These are phyloP conservation scores for Mycena epipterygia DNA, from an alignment of 768 basidiomycete species.

Conservation along the genomic window DNA sequence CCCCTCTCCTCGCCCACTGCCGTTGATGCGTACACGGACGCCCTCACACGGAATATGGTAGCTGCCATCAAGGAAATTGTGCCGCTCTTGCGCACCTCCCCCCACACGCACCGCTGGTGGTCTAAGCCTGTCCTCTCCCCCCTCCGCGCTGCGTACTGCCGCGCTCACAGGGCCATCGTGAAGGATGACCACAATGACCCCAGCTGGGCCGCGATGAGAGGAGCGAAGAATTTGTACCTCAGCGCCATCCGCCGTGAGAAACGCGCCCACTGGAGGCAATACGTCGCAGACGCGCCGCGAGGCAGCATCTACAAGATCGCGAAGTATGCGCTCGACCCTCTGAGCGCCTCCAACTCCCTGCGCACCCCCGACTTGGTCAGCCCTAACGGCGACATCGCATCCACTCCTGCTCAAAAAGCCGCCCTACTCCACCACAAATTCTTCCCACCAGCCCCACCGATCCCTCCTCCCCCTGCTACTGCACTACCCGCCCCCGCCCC, in stretches of 20 bases:
- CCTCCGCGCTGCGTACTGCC: neutral
- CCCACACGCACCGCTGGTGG: neutral
- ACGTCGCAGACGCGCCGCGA: neutral
- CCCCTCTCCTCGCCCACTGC: neutral
- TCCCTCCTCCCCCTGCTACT: no score
- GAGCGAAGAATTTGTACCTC: neutral
- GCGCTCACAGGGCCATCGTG: neutral
- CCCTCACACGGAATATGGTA: neutral
- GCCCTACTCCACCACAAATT: no score
- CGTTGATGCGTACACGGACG: neutral
- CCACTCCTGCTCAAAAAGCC: no score
- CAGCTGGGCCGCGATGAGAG: neutral
- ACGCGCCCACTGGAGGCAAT: neutral
- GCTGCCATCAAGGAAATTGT: neutral
- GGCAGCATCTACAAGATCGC: neutral
- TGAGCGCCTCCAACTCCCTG: no score
- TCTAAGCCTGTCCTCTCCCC: neutral
- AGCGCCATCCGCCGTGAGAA: neutral
- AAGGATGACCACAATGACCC: neutral
- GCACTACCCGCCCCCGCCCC: no score
- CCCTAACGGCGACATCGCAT: no score
- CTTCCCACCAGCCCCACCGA: no score
- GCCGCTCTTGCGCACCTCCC: neutral
- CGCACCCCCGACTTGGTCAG: no score
- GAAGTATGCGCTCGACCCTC: neutral